A percentile compares a stretch with the other conserved stretches of the same genome.
Evolutionary conservation across 257 asterid species (phyloP).

Genomic region (Rubia yunnanensis): DNA sequence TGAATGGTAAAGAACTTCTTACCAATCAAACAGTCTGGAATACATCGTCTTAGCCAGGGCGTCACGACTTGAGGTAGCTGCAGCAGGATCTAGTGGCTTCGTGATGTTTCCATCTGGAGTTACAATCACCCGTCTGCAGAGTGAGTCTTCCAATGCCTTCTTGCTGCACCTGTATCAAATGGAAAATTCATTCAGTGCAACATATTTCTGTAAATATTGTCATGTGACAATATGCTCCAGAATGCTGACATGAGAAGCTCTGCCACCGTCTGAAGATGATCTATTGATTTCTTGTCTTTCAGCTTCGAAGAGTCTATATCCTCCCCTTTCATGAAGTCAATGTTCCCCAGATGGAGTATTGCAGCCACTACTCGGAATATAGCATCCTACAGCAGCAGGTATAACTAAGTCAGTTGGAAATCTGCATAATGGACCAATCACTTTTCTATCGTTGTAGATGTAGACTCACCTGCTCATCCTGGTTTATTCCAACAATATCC

Average conservation of each 20-base stretch:
- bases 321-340: constrained; percentile 68
- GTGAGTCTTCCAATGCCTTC: constrained; percentile 74
- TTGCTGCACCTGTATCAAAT: constrained; percentile 52
- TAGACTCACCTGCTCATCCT: constrained; percentile 76
- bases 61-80: constrained; percentile 87
- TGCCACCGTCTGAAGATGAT: constrained; percentile 81
- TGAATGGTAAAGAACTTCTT: constrained; percentile 9
- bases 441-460: not conserved
- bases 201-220: not conserved
- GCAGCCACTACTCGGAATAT: constrained; percentile 94
- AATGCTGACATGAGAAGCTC: constrained; percentile 72
- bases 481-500: constrained; percentile 92
- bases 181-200: constrained; percentile 8
- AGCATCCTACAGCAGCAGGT: constrained; percentile 51
- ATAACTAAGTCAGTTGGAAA: not conserved
- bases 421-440: not conserved
- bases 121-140: constrained; percentile 83
- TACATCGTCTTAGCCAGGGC: constrained; percentile 88
- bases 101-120: constrained; percentile 96
- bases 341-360: constrained; percentile 88
- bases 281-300: constrained; percentile 53
- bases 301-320: constrained; percentile 76
- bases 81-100: constrained; percentile 79
- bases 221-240: constrained; percentile 2
- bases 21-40: constrained; percentile 97